phyloP scores from a whole-genome alignment of 345 rosid species.

The Euphorbia pulcherrima region DNA sequence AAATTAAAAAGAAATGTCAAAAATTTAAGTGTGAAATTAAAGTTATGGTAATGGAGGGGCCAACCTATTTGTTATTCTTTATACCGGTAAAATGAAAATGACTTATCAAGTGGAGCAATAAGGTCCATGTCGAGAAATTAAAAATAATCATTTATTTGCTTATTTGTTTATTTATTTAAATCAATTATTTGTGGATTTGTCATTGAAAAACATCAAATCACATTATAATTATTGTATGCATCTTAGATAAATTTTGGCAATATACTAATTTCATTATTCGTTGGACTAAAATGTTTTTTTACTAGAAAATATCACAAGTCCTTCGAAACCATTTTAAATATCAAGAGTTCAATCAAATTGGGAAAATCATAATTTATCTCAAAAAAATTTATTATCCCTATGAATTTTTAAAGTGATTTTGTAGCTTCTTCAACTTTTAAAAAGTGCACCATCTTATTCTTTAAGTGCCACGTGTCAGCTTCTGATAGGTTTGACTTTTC shows the following conservation, averaged over 20 bases:
- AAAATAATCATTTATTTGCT: too few relatives aligned
- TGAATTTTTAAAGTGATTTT: too few relatives aligned
- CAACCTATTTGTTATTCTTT: background rate
- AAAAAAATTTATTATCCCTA: too few relatives aligned
- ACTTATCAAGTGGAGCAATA: constrained; percentile 18
- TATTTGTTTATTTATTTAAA: too few relatives aligned
- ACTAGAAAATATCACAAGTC: background rate
- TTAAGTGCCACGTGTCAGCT: too few relatives aligned
- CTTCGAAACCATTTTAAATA: background rate
- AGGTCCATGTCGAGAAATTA: background rate
- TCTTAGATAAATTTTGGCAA: background rate
- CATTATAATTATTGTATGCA: too few relatives aligned
- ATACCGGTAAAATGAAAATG: constrained; percentile 8
- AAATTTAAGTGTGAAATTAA: background rate
- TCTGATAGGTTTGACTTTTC: too few relatives aligned
- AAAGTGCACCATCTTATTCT: too few relatives aligned
- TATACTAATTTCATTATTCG: too few relatives aligned
- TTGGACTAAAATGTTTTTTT: background rate
- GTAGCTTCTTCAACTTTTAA: too few relatives aligned
- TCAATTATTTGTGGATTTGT: too few relatives aligned
- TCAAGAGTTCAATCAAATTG: background rate
- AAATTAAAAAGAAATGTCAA: background rate
- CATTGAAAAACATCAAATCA: background rate
- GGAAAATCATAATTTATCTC: background rate
- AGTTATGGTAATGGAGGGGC: constrained; percentile 15